Evolutionary conservation across 306 rosid genomes (phyloP).

Genomic region (Begonia fuchsioides): DNA sequence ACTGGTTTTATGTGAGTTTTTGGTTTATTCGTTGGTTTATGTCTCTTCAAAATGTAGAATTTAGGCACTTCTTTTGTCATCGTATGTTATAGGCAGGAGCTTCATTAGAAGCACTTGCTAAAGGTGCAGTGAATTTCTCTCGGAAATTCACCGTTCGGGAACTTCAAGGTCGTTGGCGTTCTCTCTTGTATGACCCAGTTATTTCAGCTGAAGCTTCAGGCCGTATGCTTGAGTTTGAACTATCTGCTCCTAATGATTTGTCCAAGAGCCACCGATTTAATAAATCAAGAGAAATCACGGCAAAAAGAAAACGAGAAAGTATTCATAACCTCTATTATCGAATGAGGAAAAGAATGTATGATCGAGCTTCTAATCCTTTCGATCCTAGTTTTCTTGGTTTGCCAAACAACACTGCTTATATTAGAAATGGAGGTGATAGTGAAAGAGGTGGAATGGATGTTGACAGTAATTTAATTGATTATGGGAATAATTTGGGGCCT

Average conservation of each 20-base stretch:
- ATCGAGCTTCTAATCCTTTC: constrained; percentile 12
- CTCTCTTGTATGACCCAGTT: constrained; percentile 47
- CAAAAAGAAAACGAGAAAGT: constrained; percentile 27
- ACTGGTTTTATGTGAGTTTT: not conserved
- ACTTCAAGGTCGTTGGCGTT: constrained; percentile 51
- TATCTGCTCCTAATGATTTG: constrained; percentile 6
- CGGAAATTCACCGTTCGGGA: constrained; percentile 37
- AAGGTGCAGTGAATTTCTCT: constrained; percentile 76
- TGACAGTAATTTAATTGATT: constrained; percentile 18
- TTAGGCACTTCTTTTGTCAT: not conserved
- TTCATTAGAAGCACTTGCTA: constrained; percentile 74
- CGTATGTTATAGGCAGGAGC: constrained; percentile 43
- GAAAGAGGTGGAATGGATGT: constrained; percentile 1
- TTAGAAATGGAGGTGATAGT: constrained; percentile 6
- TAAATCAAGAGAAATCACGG: constrained; percentile 5
- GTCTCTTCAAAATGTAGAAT: not conserved
- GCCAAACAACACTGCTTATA: constrained; percentile 1
- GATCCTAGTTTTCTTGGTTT: no score
- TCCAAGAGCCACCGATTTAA: constrained; percentile 16
- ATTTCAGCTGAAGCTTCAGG: constrained; percentile 33
- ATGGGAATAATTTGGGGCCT: constrained; percentile 19
- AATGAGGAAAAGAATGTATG: constrained; percentile 28
- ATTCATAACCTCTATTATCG: constrained; percentile 30
- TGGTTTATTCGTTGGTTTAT: not conserved
- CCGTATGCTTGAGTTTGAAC: constrained; percentile 43